Base-by-base conservation (phyloP, 2,329 filamentous ascomycete genomes). In the Ophiostoma angusticollis region DNA sequence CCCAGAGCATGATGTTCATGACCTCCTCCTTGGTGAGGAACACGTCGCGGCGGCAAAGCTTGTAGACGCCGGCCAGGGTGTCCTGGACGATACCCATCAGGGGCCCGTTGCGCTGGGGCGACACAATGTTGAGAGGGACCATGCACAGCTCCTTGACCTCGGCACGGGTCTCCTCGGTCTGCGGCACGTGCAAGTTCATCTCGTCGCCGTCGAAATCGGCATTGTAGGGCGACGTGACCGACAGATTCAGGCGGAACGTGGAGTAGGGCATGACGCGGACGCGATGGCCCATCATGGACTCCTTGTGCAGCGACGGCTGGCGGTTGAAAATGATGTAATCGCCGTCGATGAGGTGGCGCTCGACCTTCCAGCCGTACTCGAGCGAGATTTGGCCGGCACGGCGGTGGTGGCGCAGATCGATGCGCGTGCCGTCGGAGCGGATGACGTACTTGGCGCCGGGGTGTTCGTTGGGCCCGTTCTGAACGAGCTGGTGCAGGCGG, bases 51-150 rank as follows among this genome's bases (percentile, higher is more conserved):
- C 86, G 82, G 52, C 83, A 94, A 50, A 99, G 78, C 67, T 98
- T 98, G 74, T 95, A 98, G 31, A 86, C 80, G 62, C 93, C 91
- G 49, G 87, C 91, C 43, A 99, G 71, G 18, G 89, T 94, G 60
- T 99, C 91, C 59, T 99, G 91, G 17, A 98, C 91, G 50, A 98
- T 96, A 76, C 93, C 93, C 93, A 99, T 99, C 41, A 98, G 71
- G 33, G 91, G 93, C 41, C 84, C 83, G 61, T 98, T 98, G 55
- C 87, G 80, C 61, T 98, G 91, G 5, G 91, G 91, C 2, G 93
- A 98, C 9, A 98, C 93, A 53, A 99, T 96, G 60, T 98, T 95
- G 51, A 91, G 74, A 1, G 91, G 91, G n/a, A 99, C 91, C 72
- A 96, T 81, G 59, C 89, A 96, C 12, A 99, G 74, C 57, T 96